A percentile compares a stretch with the other conserved stretches of the same genome.
These are phyloP conservation scores for Kwoniella bestiolae DNA, from an alignment of 768 basidiomycete genomes.

Conservation along the genomic window DNA sequence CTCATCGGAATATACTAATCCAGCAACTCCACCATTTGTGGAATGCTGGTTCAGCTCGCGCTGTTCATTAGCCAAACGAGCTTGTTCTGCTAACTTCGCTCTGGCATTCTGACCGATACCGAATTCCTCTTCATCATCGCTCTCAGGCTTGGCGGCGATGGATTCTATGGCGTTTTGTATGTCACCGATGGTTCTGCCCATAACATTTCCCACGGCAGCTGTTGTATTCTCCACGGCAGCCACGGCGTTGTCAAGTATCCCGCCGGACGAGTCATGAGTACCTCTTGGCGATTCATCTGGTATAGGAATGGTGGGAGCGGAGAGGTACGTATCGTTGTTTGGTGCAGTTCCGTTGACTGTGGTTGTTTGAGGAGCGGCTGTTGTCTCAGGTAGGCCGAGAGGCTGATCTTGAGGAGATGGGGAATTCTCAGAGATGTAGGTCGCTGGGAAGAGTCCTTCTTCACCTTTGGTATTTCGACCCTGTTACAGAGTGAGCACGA, in stretches of 20 bases:
- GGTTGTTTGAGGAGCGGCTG: slow-evolving; percentile 27
- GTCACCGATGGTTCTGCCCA: slow-evolving; percentile 87
- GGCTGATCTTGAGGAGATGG: slow-evolving; percentile 55
- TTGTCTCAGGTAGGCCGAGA: slow-evolving; percentile 7
- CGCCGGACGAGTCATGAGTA: slow-evolving; percentile 19
- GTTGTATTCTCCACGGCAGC: slow-evolving; percentile 32
- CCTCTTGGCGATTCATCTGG: slow-evolving; percentile 28
- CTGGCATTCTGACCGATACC: slow-evolving; percentile 50
- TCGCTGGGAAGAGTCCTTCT: slow-evolving; percentile 87
- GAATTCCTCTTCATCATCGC: slow-evolving; percentile 42
- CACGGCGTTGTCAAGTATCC: slow-evolving; percentile 22
- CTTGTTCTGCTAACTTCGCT: slow-evolving; percentile 58
- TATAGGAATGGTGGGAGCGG: slow-evolving; percentile 11
- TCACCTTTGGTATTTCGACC: slow-evolving; percentile 81
- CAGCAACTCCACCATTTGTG: slow-evolving; percentile 41
- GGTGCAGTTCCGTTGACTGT: slow-evolving; percentile 7
- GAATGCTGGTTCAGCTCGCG: slow-evolving; percentile 40
- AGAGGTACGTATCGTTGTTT: slow-evolving; percentile 8
- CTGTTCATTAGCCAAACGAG: slow-evolving; percentile 56
- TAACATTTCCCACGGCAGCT: slow-evolving; percentile 59
- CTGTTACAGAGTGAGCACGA: slow-evolving; percentile 59
- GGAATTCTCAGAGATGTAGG: slow-evolving; percentile 73
- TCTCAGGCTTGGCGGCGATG: slow-evolving; percentile 65
- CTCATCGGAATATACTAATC: slow-evolving; percentile 62
- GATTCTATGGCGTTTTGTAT: slow-evolving; percentile 90